Evolutionary conservation across 1,139 yeast species (phyloP).

Genomic region (Yamadazyma mexicana): DNA sequence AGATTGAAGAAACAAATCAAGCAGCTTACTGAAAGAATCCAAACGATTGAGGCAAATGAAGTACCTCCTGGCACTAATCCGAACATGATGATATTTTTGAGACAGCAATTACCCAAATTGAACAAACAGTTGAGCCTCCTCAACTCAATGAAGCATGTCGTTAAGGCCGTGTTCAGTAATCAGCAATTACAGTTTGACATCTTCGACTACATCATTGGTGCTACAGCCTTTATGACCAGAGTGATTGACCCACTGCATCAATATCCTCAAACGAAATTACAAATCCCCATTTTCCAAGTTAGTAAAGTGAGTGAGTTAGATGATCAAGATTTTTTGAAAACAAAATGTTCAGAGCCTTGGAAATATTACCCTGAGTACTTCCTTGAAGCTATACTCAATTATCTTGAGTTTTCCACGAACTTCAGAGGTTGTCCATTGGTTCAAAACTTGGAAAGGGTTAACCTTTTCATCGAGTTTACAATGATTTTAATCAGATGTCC

Average conservation of each 20-base stretch:
- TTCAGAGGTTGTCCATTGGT: slow-evolving; percentile 62
- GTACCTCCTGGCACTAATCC: slow-evolving; percentile 30
- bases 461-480: slow-evolving; percentile 68
- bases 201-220: slow-evolving; percentile 75
- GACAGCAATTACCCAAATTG: slow-evolving; percentile 45
- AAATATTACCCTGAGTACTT: slow-evolving; percentile 83
- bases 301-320: slow-evolving; percentile 51
- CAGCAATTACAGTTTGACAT: slow-evolving; percentile 60
- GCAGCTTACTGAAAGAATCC: slow-evolving; percentile 53
- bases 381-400: slow-evolving; percentile 80
- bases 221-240: slow-evolving; percentile 68
- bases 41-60: slow-evolving; percentile 38
- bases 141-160: slow-evolving; percentile 50
- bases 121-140: slow-evolving; percentile 38
- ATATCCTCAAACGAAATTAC: slow-evolving; percentile 57
- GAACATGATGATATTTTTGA: slow-evolving; percentile 30
- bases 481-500: slow-evolving; percentile 81
- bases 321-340: slow-evolving; percentile 65
- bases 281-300: slow-evolving; percentile 67
- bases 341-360: slow-evolving; percentile 73
- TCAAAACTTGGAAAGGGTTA: slow-evolving; percentile 49
- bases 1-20: slow-evolving; percentile 53
- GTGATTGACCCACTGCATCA: slow-evolving; percentile 69
- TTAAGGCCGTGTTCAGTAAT: slow-evolving; percentile 60
- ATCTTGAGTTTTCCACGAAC: slow-evolving; percentile 64